These are phyloP conservation scores for Coriaria nepalensis DNA, from an alignment of 306 rosid species.

Conservation along the genomic window DNA sequence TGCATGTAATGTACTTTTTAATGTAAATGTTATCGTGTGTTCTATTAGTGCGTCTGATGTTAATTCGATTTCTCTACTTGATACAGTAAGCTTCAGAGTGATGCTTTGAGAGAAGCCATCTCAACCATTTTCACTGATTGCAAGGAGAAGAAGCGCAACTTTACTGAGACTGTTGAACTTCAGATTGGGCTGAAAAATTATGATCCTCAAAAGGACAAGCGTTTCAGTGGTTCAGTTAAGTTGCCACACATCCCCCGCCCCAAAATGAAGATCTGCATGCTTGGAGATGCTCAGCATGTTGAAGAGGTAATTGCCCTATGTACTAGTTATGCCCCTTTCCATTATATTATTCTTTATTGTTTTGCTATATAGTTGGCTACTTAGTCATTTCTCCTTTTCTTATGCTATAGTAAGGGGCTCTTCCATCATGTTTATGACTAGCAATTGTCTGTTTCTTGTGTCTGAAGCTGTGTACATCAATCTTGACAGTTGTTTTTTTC, in stretches of 20 bases:
- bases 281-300: slow-evolving; percentile 85
- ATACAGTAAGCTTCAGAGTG: slow-evolving; percentile 75
- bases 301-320: slow-evolving; percentile 47
- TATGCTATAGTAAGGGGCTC: too few species aligned
- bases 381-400: neutral
- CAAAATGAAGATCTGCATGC: slow-evolving; percentile 84
- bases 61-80: neutral
- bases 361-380: neutral
- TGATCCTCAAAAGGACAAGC: slow-evolving; percentile 85
- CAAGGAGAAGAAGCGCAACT: slow-evolving; percentile 41
- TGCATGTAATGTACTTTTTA: neutral
- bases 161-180: slow-evolving; percentile 74
- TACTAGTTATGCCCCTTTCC: neutral
- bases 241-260: slow-evolving; percentile 83
- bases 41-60: neutral
- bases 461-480: too few species aligned
- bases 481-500: too few species aligned
- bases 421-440: too few species aligned
- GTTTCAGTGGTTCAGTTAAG: slow-evolving; percentile 74
- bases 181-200: slow-evolving; percentile 78
- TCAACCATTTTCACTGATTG: slow-evolving; percentile 32
- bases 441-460: too few species aligned
- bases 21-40: neutral
- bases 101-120: slow-evolving; percentile 57
- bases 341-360: neutral